These are phyloP conservation scores for Mollisia scopiformis DNA, from an alignment of 2,329 filamentous ascomycete genomes.

Conservation along the genomic window DNA sequence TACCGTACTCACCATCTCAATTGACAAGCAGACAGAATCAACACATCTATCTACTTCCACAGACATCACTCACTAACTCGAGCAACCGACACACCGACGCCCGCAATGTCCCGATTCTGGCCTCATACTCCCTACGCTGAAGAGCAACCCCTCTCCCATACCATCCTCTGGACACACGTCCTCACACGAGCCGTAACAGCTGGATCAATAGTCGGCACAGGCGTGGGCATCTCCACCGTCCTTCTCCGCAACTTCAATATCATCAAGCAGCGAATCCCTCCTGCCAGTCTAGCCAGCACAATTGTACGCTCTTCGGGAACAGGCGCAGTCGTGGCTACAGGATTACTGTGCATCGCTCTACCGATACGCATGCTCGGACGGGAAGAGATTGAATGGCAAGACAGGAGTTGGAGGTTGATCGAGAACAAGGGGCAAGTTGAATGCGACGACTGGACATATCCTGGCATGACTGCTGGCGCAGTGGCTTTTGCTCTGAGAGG, in stretches of 20 bases:
- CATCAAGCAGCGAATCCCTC: slow-evolving; percentile 4
- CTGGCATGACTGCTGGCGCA: slow-evolving; percentile 43
- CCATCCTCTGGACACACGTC: slow-evolving; percentile 63
- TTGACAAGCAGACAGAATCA: background rate
- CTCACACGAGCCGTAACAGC: slow-evolving; percentile 57
- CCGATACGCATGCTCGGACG: slow-evolving; percentile 55
- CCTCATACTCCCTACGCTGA: slow-evolving; percentile 62
- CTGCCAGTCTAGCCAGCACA: slow-evolving; percentile 35
- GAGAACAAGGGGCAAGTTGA: slow-evolving; percentile 60
- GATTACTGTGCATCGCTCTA: slow-evolving; percentile 47
- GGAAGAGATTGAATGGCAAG: slow-evolving; percentile 65
- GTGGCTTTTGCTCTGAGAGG: slow-evolving; percentile 36
- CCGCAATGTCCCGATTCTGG: slow-evolving; percentile 53
- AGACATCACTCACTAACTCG: background rate
- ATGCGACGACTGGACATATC: slow-evolving; percentile 58
- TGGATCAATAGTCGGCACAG: slow-evolving; percentile 52
- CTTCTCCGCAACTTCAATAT: slow-evolving; percentile 26
- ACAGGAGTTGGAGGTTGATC: slow-evolving; percentile 63
- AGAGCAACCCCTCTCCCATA: slow-evolving; percentile 58
- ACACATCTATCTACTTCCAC: background rate
- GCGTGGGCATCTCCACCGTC: slow-evolving; percentile 40
- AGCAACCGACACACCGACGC: background rate
- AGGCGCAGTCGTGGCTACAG: slow-evolving; percentile 48
- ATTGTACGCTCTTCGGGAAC: slow-evolving; percentile 50
- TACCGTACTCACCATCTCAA: background rate